Evolutionary conservation across 2,329 filamentous ascomycete species (phyloP).

Genomic region (Calonectria naviculata): DNA sequence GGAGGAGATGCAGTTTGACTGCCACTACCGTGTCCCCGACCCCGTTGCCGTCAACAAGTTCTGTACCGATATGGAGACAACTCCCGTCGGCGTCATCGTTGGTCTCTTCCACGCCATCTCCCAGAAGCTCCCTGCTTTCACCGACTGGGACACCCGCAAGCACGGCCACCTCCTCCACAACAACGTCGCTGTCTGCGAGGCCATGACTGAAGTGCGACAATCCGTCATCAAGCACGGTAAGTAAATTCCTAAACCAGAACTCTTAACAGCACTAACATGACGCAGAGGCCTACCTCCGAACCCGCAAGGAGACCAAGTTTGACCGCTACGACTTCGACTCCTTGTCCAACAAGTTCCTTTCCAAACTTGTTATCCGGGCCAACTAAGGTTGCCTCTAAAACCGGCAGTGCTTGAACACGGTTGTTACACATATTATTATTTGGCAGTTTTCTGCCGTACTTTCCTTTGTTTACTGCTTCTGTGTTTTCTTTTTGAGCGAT

Average conservation of each 20-base stretch:
- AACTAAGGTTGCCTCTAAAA: slow-evolving; percentile 65
- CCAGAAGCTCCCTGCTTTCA: slow-evolving; percentile 91
- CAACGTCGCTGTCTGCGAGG: slow-evolving; percentile 91
- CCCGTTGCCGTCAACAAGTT: slow-evolving; percentile 89
- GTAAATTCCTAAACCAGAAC: slow-evolving; percentile 45
- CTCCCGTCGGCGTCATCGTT: slow-evolving; percentile 94
- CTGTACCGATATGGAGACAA: slow-evolving; percentile 96
- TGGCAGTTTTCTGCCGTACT: slow-evolving; percentile 20
- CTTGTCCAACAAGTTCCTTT: slow-evolving; percentile 96
- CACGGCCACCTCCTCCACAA: slow-evolving; percentile 93
- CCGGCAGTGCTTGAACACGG: slow-evolving; percentile 28
- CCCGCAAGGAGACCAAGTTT: slow-evolving; percentile 83
- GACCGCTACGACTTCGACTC: slow-evolving; percentile 94
- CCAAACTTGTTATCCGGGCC: slow-evolving; percentile 94
- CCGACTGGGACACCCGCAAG: slow-evolving; percentile 93
- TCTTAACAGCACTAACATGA: slow-evolving; percentile 33
- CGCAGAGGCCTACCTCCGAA: slow-evolving; percentile 86
- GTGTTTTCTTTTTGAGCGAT: slow-evolving; percentile 49
- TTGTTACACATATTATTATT: slow-evolving; percentile 29
- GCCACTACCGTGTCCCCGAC: slow-evolving; percentile 93
- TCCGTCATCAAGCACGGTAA: slow-evolving; percentile 95
- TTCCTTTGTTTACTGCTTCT: slow-evolving; percentile 42
- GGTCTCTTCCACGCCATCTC: slow-evolving; percentile 98
- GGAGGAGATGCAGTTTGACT: slow-evolving; percentile 99
- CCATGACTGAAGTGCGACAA: slow-evolving; percentile 93